Evolutionary conservation across 2,329 filamentous ascomycete species (phyloP).

Genomic region (Neocucurbitaria cava): DNA sequence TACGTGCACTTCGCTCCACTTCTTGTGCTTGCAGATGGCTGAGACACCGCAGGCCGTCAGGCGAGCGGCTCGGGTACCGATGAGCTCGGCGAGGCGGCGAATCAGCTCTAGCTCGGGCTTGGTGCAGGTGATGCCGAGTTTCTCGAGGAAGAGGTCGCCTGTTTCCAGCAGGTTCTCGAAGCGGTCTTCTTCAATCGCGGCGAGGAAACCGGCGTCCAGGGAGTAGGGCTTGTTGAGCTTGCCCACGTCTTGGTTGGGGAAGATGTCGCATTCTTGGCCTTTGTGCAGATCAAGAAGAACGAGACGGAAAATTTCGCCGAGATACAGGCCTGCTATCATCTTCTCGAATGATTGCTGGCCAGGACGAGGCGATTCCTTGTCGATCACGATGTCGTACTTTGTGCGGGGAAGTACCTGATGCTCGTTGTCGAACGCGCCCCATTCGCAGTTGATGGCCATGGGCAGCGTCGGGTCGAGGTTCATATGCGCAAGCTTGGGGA

Average conservation of each 20-base stretch:
- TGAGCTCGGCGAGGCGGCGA: constrained; percentile 88
- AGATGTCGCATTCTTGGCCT: constrained; percentile 67
- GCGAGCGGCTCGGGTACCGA: constrained; percentile 91
- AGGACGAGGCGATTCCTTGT: constrained; percentile 88
- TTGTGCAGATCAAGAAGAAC: constrained; percentile 86
- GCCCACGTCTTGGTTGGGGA: constrained; percentile 81
- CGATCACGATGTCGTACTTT: constrained; percentile 84
- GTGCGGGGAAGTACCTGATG: constrained; percentile 87
- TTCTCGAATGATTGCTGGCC: constrained; percentile 97
- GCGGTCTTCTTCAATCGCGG: constrained; percentile 91
- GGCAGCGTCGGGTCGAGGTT: constrained; percentile 83
- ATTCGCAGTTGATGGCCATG: constrained; percentile 98
- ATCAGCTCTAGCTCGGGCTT: constrained; percentile 86
- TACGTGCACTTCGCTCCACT: constrained; percentile 85
- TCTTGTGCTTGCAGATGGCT: constrained; percentile 97
- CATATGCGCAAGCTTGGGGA: constrained; percentile 92
- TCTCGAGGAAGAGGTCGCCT: constrained; percentile 77
- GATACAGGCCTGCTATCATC: constrained; percentile 94
- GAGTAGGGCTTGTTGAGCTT: constrained; percentile 85
- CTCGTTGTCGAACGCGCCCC: constrained; percentile 96
- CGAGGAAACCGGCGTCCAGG: constrained; percentile 91
- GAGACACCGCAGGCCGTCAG: constrained; percentile 94
- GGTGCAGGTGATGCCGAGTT: constrained; percentile 74
- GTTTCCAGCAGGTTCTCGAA: constrained; percentile 96
- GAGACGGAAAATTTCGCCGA: constrained; percentile 93